Evolutionary conservation across 345 rosid genomes (phyloP).

Genomic region (Hypericum perforatum): DNA sequence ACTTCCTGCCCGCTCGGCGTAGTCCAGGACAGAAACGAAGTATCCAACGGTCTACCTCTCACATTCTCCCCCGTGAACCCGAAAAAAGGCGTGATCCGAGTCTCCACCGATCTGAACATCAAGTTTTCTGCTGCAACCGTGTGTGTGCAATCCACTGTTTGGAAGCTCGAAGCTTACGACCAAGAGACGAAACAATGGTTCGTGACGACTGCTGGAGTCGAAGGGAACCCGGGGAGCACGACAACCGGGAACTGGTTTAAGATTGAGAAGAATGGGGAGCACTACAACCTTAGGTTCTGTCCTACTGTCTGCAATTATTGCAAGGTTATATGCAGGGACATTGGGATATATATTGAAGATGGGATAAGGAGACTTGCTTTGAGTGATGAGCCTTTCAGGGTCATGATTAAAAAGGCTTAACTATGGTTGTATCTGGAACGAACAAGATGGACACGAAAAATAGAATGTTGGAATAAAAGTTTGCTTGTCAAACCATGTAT

Average conservation of each 20-base stretch:
- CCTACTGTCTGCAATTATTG: constrained; percentile 51
- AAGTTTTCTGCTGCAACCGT: constrained; percentile 31
- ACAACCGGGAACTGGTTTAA: constrained; percentile 52
- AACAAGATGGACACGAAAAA: too few species aligned
- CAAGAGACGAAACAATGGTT: constrained; percentile 28
- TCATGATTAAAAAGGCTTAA: constrained; percentile 45
- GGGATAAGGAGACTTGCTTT: constrained; percentile 39
- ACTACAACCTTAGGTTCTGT: constrained; percentile 55
- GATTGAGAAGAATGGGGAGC: constrained; percentile 34
- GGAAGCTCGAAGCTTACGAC: constrained; percentile 36
- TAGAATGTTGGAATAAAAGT: too few species aligned
- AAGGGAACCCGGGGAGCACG: constrained; percentile 43
- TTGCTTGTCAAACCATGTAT: too few species aligned
- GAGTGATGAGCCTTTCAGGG: constrained; percentile 42
- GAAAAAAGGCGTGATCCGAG: constrained; percentile 14
- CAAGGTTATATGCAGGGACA: constrained; percentile 41
- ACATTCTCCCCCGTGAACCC: constrained; percentile 21
- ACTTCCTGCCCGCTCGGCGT: constrained; percentile 27
- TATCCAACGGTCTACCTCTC: constrained; percentile 22
- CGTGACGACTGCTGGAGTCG: constrained; percentile 43
- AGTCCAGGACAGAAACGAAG: constrained; percentile 17
- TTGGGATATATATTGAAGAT: constrained; percentile 36
- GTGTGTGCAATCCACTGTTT: constrained; percentile 40
- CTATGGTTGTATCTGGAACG: too few species aligned
- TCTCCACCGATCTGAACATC: constrained; percentile 36